phyloP scores from a whole-genome alignment of 2,329 filamentous ascomycete genomes.

The Alternaria triticina region DNA sequence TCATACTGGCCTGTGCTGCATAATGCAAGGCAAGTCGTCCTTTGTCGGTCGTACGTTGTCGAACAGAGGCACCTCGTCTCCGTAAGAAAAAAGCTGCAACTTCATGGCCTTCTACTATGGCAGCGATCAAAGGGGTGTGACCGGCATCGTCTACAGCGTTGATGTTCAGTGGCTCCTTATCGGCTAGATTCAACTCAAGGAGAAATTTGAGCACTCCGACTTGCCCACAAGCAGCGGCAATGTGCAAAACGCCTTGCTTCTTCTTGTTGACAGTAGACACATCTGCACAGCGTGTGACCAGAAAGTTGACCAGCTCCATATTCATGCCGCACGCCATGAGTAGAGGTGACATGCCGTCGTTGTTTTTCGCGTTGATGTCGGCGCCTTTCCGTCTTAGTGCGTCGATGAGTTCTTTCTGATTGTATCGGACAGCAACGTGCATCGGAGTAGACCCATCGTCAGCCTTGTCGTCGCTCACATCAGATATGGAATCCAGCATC shows the following conservation, averaged over 20 bases:
- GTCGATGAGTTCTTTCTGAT: slow-evolving; percentile 71
- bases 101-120: slow-evolving; percentile 16
- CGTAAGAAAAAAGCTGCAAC: slow-evolving; percentile 19
- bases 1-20: slow-evolving; percentile 9
- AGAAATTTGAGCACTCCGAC: slow-evolving; percentile 12
- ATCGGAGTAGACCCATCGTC: slow-evolving; percentile 23
- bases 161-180: slow-evolving; percentile 7
- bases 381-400: slow-evolving; percentile 73
- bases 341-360: slow-evolving; percentile 21
- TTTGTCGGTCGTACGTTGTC: background rate
- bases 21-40: slow-evolving; percentile 19
- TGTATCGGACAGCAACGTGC: slow-evolving; percentile 21
- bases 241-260: slow-evolving; percentile 14
- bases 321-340: slow-evolving; percentile 17
- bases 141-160: slow-evolving; percentile 13
- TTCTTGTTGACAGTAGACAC: slow-evolving; percentile 13
- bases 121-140: slow-evolving; percentile 24
- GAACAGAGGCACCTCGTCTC: slow-evolving; percentile 10
- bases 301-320: slow-evolving; percentile 5
- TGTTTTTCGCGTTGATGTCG: slow-evolving; percentile 17
- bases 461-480: slow-evolving; percentile 12
- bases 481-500: slow-evolving; percentile 24
- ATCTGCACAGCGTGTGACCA: slow-evolving; percentile 19
- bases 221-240: slow-evolving; percentile 21
- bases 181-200: background rate